Evolutionary conservation across 306 rosid genomes (phyloP).

Genomic region (Begonia peltatifolia): DNA sequence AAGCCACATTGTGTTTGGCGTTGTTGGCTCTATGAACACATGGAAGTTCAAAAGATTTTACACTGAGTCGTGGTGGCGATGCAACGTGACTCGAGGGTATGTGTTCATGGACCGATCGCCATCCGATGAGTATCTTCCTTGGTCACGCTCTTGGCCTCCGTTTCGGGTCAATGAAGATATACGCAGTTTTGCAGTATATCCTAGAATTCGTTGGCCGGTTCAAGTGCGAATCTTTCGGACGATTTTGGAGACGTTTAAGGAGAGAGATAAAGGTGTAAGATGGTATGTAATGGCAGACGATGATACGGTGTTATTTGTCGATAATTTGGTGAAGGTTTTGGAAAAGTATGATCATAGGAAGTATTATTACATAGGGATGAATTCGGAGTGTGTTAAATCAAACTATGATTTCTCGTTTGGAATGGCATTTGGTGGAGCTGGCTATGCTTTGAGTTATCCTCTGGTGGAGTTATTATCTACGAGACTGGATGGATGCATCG

Average conservation of each 20-base stretch:
- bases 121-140: conserved; percentile 16
- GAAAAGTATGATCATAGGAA: conserved; percentile 28
- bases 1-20: conserved; percentile 24
- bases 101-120: conserved; percentile 32
- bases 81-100: conserved; percentile 28
- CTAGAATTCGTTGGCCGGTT: neutral
- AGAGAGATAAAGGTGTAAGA: conserved; percentile 20
- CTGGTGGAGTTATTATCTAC: conserved; percentile 13
- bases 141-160: conserved; percentile 28
- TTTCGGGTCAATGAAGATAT: conserved; percentile 25
- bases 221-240: conserved; percentile 22
- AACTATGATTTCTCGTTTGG: conserved; percentile 23
- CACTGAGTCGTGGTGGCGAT: conserved; percentile 31
- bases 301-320: conserved; percentile 24
- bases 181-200: neutral
- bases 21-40: conserved; percentile 29
- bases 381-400: conserved; percentile 22
- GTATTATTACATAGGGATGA: conserved; percentile 23
- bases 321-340: conserved; percentile 28
- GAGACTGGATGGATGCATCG: conserved; percentile 21
- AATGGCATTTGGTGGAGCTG: conserved; percentile 44
- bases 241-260: conserved; percentile 16
- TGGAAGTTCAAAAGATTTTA: conserved; percentile 25
- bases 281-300: conserved; percentile 47
- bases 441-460: conserved; percentile 38